Evolutionary conservation across 2,329 filamentous ascomycete species (phyloP).

Genomic region (Pyricularia pennisetigena): DNA sequence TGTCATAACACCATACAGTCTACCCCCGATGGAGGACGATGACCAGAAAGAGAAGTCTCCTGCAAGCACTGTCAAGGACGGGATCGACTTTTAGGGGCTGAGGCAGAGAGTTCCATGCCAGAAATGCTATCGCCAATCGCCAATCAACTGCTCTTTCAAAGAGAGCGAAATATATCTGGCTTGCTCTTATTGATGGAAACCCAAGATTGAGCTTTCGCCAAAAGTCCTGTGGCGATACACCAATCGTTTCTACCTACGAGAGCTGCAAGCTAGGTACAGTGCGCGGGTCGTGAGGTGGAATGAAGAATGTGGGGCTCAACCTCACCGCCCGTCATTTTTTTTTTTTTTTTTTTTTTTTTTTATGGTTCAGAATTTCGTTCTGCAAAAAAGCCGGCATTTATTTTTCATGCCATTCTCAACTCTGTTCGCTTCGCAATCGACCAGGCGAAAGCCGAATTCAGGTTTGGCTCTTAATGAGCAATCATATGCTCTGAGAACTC

Average conservation of each 20-base stretch:
- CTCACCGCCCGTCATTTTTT: not conserved
- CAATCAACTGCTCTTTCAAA: not conserved
- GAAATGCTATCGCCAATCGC: not conserved
- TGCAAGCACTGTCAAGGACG: constrained; percentile 48
- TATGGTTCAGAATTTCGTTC: not conserved
- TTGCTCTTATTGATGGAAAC: not conserved
- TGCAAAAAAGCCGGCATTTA: not conserved
- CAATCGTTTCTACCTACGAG: no score
- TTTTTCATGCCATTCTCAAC: not conserved
- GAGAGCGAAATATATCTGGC: not conserved
- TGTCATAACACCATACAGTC: constrained; percentile 76
- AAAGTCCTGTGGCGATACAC: not conserved
- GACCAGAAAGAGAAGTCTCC: constrained; percentile 29
- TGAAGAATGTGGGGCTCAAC: not conserved
- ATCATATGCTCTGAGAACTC: not conserved
- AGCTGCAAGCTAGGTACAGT: not conserved
- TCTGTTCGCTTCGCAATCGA: not conserved
- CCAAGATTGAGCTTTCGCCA: not conserved
- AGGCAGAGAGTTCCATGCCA: not conserved
- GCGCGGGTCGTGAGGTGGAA: not conserved
- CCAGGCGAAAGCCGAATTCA: not conserved
- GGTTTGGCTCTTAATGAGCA: not conserved
- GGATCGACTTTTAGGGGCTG: constrained; percentile 58
- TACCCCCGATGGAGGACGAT: constrained; percentile 79
- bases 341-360: not conserved